Conservation (phyloP, 768 basidiomycete species). For the Crassisporium funariophilum region DNA sequence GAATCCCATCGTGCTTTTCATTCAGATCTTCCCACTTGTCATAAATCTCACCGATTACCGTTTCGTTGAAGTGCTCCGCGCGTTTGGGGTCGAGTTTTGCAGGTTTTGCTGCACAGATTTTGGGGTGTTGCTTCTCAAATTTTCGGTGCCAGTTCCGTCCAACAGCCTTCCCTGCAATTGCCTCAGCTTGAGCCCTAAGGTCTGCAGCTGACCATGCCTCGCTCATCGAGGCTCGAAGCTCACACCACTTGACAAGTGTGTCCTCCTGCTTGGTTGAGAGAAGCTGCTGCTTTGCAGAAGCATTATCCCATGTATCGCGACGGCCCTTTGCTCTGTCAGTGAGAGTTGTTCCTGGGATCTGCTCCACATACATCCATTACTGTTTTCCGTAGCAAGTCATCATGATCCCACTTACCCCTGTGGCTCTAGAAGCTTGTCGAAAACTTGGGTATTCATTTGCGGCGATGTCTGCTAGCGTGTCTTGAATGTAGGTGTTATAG, state of each 20-base stretch:
- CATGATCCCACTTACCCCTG: too few species aligned
- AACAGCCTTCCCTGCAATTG: conserved; percentile 8
- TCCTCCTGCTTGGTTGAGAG: not conserved
- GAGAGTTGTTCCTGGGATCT: not conserved
- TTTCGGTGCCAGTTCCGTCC: conserved; percentile 12
- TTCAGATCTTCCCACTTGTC: conserved; percentile 17
- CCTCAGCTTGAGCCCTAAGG: conserved; percentile 3
- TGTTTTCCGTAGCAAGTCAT: too few species aligned
- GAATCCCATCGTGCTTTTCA: conserved; percentile 19
- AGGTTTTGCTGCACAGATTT: conserved; percentile 15
- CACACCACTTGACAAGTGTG: not conserved
- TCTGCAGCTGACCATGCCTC: not conserved
- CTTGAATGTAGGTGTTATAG: not conserved
- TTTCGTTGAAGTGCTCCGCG: conserved; percentile 23
- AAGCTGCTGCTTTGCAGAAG: conserved; percentile 1
- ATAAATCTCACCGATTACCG: conserved; percentile 19
- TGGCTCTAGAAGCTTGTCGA: not conserved
- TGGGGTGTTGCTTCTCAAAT: conserved; percentile 13
- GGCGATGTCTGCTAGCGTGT: not conserved
- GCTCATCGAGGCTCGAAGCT: too few species aligned
- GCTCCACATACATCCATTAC: not conserved
- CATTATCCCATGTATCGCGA: not conserved
- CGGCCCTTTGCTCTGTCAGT: conserved; percentile 2
- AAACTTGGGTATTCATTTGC: not conserved
- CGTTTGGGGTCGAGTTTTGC: conserved; percentile 27